phyloP scores from a whole-genome alignment of 148 eudicot species.

The Cornus kousa region DNA sequence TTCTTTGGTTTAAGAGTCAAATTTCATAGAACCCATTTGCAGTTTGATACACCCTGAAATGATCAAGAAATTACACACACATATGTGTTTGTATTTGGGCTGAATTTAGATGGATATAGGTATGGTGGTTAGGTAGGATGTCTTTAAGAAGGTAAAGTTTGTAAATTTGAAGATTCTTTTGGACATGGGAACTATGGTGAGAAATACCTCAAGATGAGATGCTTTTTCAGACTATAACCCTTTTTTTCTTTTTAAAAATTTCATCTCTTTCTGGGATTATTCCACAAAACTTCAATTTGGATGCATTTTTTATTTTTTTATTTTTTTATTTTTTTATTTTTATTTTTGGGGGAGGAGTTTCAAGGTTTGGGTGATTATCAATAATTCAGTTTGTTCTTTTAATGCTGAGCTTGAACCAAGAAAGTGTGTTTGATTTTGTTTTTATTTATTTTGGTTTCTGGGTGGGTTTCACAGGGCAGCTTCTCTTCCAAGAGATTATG shows the following conservation, averaged over 20 bases:
- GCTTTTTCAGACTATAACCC: neutral
- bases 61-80: neutral
- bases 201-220: neutral
- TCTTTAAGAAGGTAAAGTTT: constrained; percentile 16
- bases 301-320: neutral
- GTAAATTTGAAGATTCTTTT: constrained; percentile 1
- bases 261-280: neutral
- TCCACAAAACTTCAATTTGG: neutral
- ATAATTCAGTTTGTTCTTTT: neutral
- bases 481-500: constrained; percentile 59
- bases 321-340: neutral
- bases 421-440: neutral
- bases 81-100: neutral
- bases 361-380: neutral
- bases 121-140: constrained; percentile 8
- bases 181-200: neutral
- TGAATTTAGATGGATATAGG: neutral
- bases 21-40: too few relatives aligned
- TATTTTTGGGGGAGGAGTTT: neutral
- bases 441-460: neutral
- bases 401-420: neutral
- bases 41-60: too few relatives aligned
- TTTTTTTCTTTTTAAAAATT: neutral
- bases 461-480: constrained; percentile 60
- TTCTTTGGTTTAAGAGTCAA: too few relatives aligned